Base-by-base conservation (phyloP, 257 asterid genomes). In the Solanum arcanum region DNA sequence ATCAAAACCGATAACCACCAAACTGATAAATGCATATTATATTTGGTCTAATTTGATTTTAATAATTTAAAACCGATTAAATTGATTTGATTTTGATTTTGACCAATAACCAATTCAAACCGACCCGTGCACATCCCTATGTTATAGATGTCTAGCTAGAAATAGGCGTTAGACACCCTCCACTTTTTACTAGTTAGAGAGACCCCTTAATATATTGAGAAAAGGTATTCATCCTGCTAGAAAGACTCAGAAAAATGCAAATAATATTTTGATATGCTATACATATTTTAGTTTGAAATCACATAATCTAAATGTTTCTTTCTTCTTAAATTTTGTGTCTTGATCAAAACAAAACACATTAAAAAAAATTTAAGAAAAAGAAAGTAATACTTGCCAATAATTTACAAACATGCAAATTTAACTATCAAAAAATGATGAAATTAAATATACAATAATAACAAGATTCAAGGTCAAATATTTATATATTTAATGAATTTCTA, bases 21-120 rank as follows among this genome's bases (percentile, higher is more conserved):
- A 46, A 46, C 7, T 6, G 1, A 14, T 47, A 47, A 47, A 47
- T 47, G 1, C 14, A 46, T 46, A 47, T 47, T 47, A 47, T 47
- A 47, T 47, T 47, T 47, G 52, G 0, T 47, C 1, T 47, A 7
- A 0, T 47, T 47, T 47, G 3, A 0, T 47, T 47, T 46, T 47
- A 3, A 47, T 47, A 47, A 47, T 47, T 47, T 47, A 47, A 47
- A 47, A 47, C 1, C 7, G 1, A 14, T 47, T 47, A 47, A 13
- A 1, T 47, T 47, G 1, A 2, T 13, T 47, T 47, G 3, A 0
- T 47, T 13, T 47, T 14, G 0, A 4, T 47, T 47, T 47, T 47
- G 0, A 47, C 1, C 56, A 13, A 47, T 47, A 47, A 14, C 3
- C 56, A 0, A 13, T 13, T 0, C 1, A 4, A 46, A 46, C 18